phyloP scores from a whole-genome alignment of 2,329 filamentous ascomycete species.

The Neurospora sp. region DNA sequence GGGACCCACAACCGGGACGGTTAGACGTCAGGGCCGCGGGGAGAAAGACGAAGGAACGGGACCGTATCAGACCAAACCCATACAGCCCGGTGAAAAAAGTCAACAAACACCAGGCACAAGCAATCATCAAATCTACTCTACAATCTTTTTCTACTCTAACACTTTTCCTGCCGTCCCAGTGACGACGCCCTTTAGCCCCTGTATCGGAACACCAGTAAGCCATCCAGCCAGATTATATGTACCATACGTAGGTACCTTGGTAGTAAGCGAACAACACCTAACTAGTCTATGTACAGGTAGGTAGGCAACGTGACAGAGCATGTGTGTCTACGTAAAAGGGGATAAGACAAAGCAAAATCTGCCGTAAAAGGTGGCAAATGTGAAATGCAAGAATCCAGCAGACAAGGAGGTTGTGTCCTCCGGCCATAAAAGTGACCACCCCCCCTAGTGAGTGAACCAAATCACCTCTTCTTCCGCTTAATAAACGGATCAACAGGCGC shows the following conservation, averaged over 20 bases:
- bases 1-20: not conserved
- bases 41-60: not conserved
- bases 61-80: not conserved
- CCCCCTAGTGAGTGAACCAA: not conserved
- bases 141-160: not conserved
- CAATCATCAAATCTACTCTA: not conserved
- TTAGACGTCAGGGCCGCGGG: not conserved
- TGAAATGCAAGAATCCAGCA: not conserved
- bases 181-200: not conserved
- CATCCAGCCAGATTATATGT: not conserved
- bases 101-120: not conserved
- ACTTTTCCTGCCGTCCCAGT: not conserved
- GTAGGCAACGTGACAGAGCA: too few relatives aligned
- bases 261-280: not conserved
- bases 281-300: not conserved
- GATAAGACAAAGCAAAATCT: not conserved
- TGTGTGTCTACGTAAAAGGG: not conserved
- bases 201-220: not conserved
- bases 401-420: not conserved
- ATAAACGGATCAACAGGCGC: slow-evolving; percentile 35
- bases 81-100: not conserved
- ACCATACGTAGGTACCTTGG: not conserved
- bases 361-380: not conserved
- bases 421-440: not conserved
- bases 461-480: slow-evolving; percentile 24